phyloP scores from a whole-genome alignment of 306 rosid genomes.

The Casuarina equisetifolia region DNA sequence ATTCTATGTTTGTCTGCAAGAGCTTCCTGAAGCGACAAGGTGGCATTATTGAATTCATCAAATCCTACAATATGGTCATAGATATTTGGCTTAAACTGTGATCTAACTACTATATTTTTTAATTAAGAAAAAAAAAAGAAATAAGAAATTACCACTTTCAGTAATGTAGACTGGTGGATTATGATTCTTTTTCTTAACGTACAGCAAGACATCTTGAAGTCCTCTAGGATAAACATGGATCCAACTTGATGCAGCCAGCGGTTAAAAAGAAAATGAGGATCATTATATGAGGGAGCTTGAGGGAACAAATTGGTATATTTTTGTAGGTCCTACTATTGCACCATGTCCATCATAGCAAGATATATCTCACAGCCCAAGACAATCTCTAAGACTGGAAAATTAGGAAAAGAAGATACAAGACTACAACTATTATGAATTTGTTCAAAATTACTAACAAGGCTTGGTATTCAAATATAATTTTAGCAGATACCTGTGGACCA shows the following conservation, averaged over 20 bases:
- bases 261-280: neutral
- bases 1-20: slow-evolving; percentile 42
- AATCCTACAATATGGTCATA: slow-evolving; percentile 37
- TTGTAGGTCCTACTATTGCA: too few relatives aligned
- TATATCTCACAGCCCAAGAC: too few relatives aligned
- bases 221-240: slow-evolving; percentile 33
- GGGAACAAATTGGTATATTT: too few relatives aligned
- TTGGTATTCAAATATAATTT: too few relatives aligned
- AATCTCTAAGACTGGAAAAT: too few relatives aligned
- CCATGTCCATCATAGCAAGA: too few relatives aligned
- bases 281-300: too few relatives aligned
- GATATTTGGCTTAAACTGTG: neutral
- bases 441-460: too few relatives aligned
- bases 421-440: too few relatives aligned
- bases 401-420: too few relatives aligned
- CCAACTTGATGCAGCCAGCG: slow-evolving; percentile 21
- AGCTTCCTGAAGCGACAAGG: slow-evolving; percentile 36
- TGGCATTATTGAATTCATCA: slow-evolving; percentile 50
- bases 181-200: slow-evolving; percentile 22
- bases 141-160: neutral
- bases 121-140: neutral
- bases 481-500: slow-evolving; percentile 26
- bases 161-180: slow-evolving; percentile 22
- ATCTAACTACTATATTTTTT: neutral
- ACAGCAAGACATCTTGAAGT: slow-evolving; percentile 25